Evolutionary conservation across 768 basidiomycete genomes (phyloP).

Genomic region (Lanmaoa pseudosensibilis): DNA sequence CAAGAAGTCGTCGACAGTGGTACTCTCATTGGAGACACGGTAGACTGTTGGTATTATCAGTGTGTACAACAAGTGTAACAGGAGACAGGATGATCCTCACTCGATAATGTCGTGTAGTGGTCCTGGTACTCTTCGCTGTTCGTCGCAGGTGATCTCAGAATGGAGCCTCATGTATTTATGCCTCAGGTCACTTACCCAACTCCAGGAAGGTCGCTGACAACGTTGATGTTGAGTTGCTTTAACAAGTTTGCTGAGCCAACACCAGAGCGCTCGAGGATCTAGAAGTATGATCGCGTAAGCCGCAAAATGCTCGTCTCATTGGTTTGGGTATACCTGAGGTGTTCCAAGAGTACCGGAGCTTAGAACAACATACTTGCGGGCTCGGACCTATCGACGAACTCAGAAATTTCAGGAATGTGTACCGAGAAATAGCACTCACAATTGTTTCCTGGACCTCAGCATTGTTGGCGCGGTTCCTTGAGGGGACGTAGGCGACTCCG

Average conservation of each 20-base stretch:
- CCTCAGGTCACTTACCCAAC: conserved; percentile 49
- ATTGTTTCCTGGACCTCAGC: conserved; percentile 59
- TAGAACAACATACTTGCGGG: conserved; percentile 65
- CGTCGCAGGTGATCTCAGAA: conserved; percentile 4
- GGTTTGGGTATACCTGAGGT: conserved; percentile 41
- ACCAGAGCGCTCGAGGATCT: conserved; percentile 73
- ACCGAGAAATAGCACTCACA: conserved; percentile 24
- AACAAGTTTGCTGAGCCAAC: conserved; percentile 57
- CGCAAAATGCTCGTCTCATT: not conserved
- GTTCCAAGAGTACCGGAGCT: conserved; percentile 69
- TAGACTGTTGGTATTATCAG: conserved; percentile 42
- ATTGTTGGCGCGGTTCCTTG: conserved; percentile 55
- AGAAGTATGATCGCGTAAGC: not conserved
- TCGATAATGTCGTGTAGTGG: conserved; percentile 68
- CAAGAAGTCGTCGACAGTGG: conserved; percentile 67
- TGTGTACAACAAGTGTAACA: not conserved
- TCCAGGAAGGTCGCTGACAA: conserved; percentile 68
- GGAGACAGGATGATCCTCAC: conserved; percentile 34
- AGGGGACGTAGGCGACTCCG: conserved; percentile 67
- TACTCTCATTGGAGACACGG: conserved; percentile 65
- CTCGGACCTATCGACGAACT: conserved; percentile 38
- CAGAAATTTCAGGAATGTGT: not conserved
- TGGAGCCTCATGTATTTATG: not conserved
- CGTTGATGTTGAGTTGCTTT: conserved; percentile 57
- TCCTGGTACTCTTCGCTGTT: conserved; percentile 69